Evolutionary conservation across 148 eudicot species (phyloP).

Genomic region (Rhododendron mucronatum): DNA sequence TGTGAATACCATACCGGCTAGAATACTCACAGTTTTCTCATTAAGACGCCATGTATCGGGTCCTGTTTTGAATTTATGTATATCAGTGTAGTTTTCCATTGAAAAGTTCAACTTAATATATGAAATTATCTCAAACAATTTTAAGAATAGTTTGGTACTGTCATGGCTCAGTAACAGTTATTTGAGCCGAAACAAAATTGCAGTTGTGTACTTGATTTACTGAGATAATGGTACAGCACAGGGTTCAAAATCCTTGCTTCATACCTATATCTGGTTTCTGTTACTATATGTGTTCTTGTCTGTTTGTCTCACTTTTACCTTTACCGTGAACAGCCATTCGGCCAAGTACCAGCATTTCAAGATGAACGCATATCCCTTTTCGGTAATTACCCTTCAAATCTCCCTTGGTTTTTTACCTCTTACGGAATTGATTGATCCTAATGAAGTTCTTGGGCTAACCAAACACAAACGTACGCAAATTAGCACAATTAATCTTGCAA

Average conservation of each 20-base stretch:
- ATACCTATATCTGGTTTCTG: background rate
- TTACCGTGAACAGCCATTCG: conserved; percentile 57
- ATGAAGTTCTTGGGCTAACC: background rate
- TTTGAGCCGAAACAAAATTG: background rate
- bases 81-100: background rate
- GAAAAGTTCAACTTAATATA: background rate
- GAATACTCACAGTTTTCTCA: too few species aligned
- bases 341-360: conserved; percentile 86
- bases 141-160: too few species aligned
- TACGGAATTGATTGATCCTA: background rate
- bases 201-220: background rate
- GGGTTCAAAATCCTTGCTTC: background rate
- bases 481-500: background rate
- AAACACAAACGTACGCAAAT: background rate
- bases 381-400: conserved; percentile 33
- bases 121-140: background rate
- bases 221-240: background rate
- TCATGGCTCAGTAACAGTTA: background rate
- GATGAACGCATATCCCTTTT: conserved; percentile 74
- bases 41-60: too few species aligned
- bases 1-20: too few species aligned
- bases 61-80: background rate
- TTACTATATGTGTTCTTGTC: background rate
- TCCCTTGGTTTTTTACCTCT: background rate
- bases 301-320: background rate